Evolutionary conservation across 768 basidiomycete genomes (phyloP), one percentile per base, ranked within the genome.

Genomic region (Lyophyllum semitale): DNA sequence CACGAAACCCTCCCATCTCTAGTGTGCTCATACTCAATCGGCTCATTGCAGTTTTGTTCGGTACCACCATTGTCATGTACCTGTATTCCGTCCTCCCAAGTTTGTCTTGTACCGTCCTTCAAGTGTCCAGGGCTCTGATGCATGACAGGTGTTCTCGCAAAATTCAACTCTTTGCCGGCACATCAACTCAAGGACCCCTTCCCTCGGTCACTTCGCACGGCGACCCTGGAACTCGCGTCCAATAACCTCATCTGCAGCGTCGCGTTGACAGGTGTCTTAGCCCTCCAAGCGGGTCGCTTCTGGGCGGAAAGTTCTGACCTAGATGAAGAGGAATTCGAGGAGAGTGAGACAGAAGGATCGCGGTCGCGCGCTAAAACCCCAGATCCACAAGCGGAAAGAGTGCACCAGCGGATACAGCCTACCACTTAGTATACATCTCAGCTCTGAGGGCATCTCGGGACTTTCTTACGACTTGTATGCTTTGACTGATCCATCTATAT

Each of bases 221-320:
- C 84, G 13, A 89, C 87, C 1, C 81, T 93, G 44, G 89, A 89
- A 54, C 84, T 94, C 48, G 92, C 92, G 0, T 90, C 91, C 26
- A 86, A 83, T 63, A 84, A 94, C 66, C 87, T 94, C 65, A 83
- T 93, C 54, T 93, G 89, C 75, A 89, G 89, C 66, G 92, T 94
- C 44, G 89, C 90, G 0, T 80, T 94, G 51, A 94, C 92, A 0
- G 92, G 92, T n/a, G 88, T 94, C 25, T 74, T 94, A 30, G 83
- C 85, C 8, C 79, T 94, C 23, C 92, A 94, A 73, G 90, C 91
- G 0, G 89, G 88, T 42, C 82, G 91, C 41, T 88, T 85, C 75
- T 94, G 91, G 91, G 89, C 88, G 3, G 92, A 94, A 66, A 82
- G 81, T 27, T 77, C 85, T 15, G 89, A 91, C 58, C 73, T 72